Evolutionary conservation across 495 filamentous ascomycete genomes (phyloP), one percentile per base, ranked within the genome.

Genomic region (Lophiostoma macrostomum): DNA sequence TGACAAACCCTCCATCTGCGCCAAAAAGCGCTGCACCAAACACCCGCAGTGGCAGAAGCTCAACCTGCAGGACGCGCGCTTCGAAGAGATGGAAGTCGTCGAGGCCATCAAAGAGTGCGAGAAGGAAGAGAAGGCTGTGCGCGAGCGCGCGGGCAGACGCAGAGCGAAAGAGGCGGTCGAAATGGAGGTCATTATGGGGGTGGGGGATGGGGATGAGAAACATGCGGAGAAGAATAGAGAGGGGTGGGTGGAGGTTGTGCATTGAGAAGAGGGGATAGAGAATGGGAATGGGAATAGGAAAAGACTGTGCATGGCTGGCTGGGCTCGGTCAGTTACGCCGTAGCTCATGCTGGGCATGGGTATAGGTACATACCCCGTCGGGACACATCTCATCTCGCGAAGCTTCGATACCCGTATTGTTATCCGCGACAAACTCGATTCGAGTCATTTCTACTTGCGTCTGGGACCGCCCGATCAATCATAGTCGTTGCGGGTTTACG

Each of bases 1-100:
- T n/a, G n/a, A n/a, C n/a, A 40, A 53, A 25, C 50, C 32, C 11
- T 2, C 24, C 22, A 5, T 70, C 29, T 73, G 70, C 48, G 43
- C 50, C 7, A 65, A 64, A 29, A 71, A 72, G 54, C 66, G 68
- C 39, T 73, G 70, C 60, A 50, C 56, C 20, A 50, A 66, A 13
- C 70, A 73, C 54, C 48, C 56, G 7, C 56, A 70, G 40, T 73
- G 70, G 70, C 54, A 53, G 46, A 71, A 73, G 54, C 43, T 69
- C 44, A 58, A 62, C 27, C 56, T 69, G n/a, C 64, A 70, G 35
- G 67, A 71, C 43, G 61, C 69, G 27, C 50, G 68, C 31, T 67
- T 68, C 36, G 70, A 73, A 43, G 61, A 68, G 32, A 31, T 56
- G 13, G 66, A 69, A 34, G 63, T 69, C 20, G 56, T 54, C n/a